Evolutionary conservation across 2,329 filamentous ascomycete genomes (phyloP), one percentile per base, ranked within the genome.

Genomic region (Mollisia scopiformis): DNA sequence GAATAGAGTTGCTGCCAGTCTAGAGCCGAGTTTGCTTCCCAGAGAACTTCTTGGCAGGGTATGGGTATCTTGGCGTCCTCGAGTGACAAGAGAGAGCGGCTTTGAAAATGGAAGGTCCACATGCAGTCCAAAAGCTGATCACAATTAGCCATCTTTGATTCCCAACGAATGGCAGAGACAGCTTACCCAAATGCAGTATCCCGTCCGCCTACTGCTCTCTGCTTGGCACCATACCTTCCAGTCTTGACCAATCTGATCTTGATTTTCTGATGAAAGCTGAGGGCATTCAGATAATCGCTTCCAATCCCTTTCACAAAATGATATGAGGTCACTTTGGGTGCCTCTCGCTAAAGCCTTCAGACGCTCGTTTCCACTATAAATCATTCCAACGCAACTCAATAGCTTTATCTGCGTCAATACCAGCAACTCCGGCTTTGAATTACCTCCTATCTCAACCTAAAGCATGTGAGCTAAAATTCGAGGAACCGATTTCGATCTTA

Each of bases 101-200:
- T 70, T 57, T 75, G 73, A 62, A 73, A 75, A 50, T 75, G 72
- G 67, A 76, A 79, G 52, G 70, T 74, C 66, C 71, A 70, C 62
- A 77, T 78, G 61, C 74, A 77, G 58, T 79, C 78, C 53, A 80
- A 49, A 33, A 79, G 71, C 77, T 78, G 43, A 23, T 50, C 8
- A 53, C 4, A 43, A 54, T 58, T 10, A 59, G 61, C 25, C 23
- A 51, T 11, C 25, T 39, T 11, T 13, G 33, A 13, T 39, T 37
- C 13, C 13, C 16, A 4, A 31, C 13, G 35, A 49, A 13, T 27
- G 2, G 19, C 10, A 13, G 27, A 14, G 5, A 49, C 2, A 25
- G 56, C 72, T 55, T 76, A 78, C 76, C 77, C 78, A 80, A 54
- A 78, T 74, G 53, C 74, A 69, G 61, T 79, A 79, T 1, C 75